Percentiles rank a stretch among this genome's conserved stretches.
Conservation (phyloP, 2,329 filamentous ascomycete species). For the Ilyonectria destructans region DNA sequence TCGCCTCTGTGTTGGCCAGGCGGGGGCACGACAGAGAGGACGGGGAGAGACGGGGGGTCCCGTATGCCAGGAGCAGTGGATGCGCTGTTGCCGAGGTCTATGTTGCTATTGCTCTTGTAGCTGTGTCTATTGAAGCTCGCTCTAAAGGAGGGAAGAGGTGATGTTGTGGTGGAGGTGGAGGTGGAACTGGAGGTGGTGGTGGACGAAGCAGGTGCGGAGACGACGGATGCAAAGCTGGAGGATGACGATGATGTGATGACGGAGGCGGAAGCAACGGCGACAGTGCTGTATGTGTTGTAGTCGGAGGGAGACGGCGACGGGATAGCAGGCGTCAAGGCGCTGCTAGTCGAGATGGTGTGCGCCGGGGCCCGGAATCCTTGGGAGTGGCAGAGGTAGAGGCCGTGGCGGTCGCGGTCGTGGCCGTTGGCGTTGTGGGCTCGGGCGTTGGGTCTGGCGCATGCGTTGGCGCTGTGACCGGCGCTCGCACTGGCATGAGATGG, state of each 20-base stretch:
- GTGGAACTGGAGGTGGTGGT: slow-evolving; percentile 7
- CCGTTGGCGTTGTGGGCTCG: slow-evolving; percentile 6
- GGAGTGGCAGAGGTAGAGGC: slow-evolving; percentile 18
- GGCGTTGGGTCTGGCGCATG: slow-evolving; percentile 10
- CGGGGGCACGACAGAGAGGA: slow-evolving; percentile 54
- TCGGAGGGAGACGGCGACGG: slow-evolving; percentile 41
- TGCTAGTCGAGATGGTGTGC: slow-evolving; percentile 34
- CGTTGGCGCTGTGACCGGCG: slow-evolving; percentile 22
- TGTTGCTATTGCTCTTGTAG: slow-evolving; percentile 35
- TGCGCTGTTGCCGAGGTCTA: slow-evolving; percentile 53
- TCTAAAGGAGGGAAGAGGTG: slow-evolving; percentile 36
- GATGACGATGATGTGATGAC: slow-evolving; percentile 34
- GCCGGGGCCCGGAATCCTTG: slow-evolving; percentile 20
- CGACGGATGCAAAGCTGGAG: slow-evolving; percentile 41
- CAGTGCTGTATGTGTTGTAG: slow-evolving; percentile 40
- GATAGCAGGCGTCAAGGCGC: slow-evolving; percentile 43
- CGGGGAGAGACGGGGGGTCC: slow-evolving; percentile 34
- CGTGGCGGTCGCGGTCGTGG: slow-evolving; percentile 26
- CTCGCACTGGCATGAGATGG: slow-evolving; percentile 19
- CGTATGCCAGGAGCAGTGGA: slow-evolving; percentile 22
- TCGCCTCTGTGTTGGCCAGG: slow-evolving; percentile 53
- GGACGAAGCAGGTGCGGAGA: slow-evolving; percentile 38
- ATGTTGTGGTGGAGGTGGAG: slow-evolving; percentile 12
- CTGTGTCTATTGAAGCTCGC: slow-evolving; percentile 38
- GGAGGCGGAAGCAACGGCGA: slow-evolving; percentile 39